These are phyloP conservation scores for Byssoonygena ceratinophila DNA, from an alignment of 2,329 filamentous ascomycete genomes.

Conservation along the genomic window DNA sequence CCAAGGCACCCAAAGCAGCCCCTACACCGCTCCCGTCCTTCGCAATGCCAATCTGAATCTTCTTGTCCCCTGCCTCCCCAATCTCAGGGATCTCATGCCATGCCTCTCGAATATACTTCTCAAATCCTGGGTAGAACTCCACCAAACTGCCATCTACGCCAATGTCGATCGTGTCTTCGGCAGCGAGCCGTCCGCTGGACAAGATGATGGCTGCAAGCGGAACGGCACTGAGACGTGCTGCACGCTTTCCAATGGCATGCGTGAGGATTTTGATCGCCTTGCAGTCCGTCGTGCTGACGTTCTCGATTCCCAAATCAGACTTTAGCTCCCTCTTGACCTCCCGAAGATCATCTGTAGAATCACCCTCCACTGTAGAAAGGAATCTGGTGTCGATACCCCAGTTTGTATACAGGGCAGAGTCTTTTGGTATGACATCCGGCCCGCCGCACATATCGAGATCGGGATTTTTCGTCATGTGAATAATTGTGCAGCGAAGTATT, in stretches of 20 bases:
- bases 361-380: slow-evolving; percentile 74
- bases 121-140: slow-evolving; percentile 90
- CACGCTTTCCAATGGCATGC: slow-evolving; percentile 73
- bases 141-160: slow-evolving; percentile 91
- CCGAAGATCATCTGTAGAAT: slow-evolving; percentile 60
- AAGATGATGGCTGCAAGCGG: slow-evolving; percentile 77
- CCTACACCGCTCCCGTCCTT: slow-evolving; percentile 96
- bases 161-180: slow-evolving; percentile 68
- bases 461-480: slow-evolving; percentile 60
- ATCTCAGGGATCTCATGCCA: slow-evolving; percentile 66
- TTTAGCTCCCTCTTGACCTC: slow-evolving; percentile 69
- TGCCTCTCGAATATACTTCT: slow-evolving; percentile 76
- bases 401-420: slow-evolving; percentile 59
- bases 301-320: slow-evolving; percentile 62
- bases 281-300: slow-evolving; percentile 71
- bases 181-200: slow-evolving; percentile 60
- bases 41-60: slow-evolving; percentile 86
- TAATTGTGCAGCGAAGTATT: slow-evolving; percentile 67
- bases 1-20: slow-evolving; percentile 84
- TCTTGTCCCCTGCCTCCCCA: slow-evolving; percentile 66
- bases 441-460: slow-evolving; percentile 63
- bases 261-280: slow-evolving; percentile 76
- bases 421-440: slow-evolving; percentile 56
- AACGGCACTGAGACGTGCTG: slow-evolving; percentile 76
- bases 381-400: slow-evolving; percentile 91